phyloP scores from a whole-genome alignment of 148 eudicot species.

The Limonium bicolor region DNA sequence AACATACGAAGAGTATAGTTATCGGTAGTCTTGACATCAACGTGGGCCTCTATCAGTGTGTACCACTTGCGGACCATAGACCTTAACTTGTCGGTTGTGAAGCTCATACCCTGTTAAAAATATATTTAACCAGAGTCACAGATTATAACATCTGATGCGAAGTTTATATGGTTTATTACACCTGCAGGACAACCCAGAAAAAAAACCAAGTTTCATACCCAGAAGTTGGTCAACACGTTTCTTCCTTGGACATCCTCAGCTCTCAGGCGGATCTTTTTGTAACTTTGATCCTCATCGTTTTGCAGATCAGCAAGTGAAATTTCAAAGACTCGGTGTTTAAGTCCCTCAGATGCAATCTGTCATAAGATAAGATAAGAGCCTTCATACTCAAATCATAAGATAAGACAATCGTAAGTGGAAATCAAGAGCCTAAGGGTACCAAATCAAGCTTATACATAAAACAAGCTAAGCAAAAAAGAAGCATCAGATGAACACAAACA shows the following conservation, averaged over 20 bases:
- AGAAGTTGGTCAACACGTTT: conserved; percentile 15
- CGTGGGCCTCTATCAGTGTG: conserved; percentile 16
- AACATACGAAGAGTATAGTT: conserved; percentile 15
- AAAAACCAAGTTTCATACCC: conserved; percentile 1
- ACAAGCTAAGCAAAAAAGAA: too few species aligned
- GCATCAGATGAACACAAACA: too few species aligned
- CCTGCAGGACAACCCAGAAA: background rate
- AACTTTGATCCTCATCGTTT: conserved; percentile 15
- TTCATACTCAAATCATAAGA: too few species aligned
- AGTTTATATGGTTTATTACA: too few species aligned
- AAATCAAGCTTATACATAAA: too few species aligned
- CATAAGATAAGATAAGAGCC: background rate
- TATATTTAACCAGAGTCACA: too few species aligned
- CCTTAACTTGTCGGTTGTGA: conserved; percentile 19
- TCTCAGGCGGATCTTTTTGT: conserved; percentile 15
- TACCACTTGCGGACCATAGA: conserved; percentile 20
- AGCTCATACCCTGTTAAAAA: conserved; percentile 15
- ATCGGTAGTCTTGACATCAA: conserved; percentile 17
- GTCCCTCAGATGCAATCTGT: conserved; percentile 12
- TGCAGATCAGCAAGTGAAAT: conserved; percentile 4
- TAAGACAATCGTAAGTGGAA: too few species aligned
- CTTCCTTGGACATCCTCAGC: conserved; percentile 17
- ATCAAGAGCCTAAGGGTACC: too few species aligned
- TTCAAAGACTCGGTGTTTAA: conserved; percentile 12
- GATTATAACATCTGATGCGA: too few species aligned